A percentile compares a stretch with the other conserved stretches of the same genome.
phyloP scores from a whole-genome alignment of 2,329 filamentous ascomycete genomes.

The Diplodia mutila region DNA sequence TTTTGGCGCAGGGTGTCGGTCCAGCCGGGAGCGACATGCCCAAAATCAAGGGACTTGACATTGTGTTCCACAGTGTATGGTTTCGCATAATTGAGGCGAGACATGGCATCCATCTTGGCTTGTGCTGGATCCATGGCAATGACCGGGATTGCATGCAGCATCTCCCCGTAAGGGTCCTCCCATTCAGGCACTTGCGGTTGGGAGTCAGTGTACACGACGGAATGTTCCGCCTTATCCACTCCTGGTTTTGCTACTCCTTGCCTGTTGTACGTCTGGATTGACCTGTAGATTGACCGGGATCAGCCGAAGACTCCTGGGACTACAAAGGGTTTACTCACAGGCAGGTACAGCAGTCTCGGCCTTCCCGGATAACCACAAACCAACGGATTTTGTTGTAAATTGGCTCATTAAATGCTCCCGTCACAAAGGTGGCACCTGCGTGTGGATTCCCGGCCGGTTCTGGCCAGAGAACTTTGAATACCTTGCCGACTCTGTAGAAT shows the following conservation, averaged over 20 bases:
- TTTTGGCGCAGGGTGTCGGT: neutral
- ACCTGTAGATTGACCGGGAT: neutral
- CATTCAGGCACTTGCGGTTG: neutral
- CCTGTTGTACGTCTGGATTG: conserved; percentile 24
- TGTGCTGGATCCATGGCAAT: conserved; percentile 21
- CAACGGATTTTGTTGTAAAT: conserved; percentile 26
- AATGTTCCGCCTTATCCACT: conserved; percentile 16
- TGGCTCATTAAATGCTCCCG: neutral
- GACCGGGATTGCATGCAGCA: conserved; percentile 30
- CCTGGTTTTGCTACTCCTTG: conserved; percentile 10
- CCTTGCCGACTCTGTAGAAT: conserved; percentile 18
- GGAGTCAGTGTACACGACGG: neutral
- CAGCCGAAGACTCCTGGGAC: neutral
- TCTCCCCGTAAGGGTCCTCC: conserved; percentile 5
- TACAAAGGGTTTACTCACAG: conserved; percentile 5
- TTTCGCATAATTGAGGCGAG: conserved; percentile 34
- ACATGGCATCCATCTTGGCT: conserved; percentile 31
- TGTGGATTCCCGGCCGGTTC: conserved; percentile 13
- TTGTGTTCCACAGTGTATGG: conserved; percentile 37
- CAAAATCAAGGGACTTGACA: conserved; percentile 36
- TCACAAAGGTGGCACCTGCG: conserved; percentile 2
- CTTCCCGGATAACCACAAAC: conserved; percentile 26
- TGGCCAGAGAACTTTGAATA: conserved; percentile 23
- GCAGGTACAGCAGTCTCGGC: conserved; percentile 22
- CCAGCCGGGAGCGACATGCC: conserved; percentile 26